Evolutionary conservation across 2,329 filamentous ascomycete species (phyloP), one percentile per base, ranked within the genome.

Genomic region (Diaporthe ilicicola): DNA sequence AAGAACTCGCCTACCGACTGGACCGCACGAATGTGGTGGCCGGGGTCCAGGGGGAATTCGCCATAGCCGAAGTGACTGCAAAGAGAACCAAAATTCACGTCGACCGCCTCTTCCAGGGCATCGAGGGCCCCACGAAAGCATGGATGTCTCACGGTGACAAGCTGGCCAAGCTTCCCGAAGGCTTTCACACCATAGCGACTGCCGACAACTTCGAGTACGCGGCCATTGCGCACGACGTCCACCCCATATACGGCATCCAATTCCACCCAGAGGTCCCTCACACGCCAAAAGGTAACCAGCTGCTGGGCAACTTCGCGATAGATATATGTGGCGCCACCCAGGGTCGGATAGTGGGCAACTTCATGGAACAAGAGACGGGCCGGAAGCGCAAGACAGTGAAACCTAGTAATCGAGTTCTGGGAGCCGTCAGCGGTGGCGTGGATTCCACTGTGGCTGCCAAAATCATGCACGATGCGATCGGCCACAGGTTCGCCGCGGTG

Each of bases 91-190:
- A 85, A 74, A 80, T 84, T 59, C 90, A 94, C 77, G 91, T 93
- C 75, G 92, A 97, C 80, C 87, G 88, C 59, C 89, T 98, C 27
- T 98, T 98, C 81, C 86, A 89, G 34, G 93, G 91, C 19, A 78
- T 97, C 13, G 92, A 90, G 71, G 90, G 93, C 72, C 84, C 89
- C 65, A 86, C 93, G 76, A 87, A 92, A 71, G 87, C 69, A 9
- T 73, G 65, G 69, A 98, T 98, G 95, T 93, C 89, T 75, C 95
- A 98, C 80, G 91, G 91, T 71, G 94, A 98, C 83, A 97, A 97
- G 86, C 88, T 98, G 13, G 87, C 87, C 48, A 84, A 87, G 69
- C 85, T 97, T 48, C 95, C 95, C 10, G 84, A 91, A 44, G 88
- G 86, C 50, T 97, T 97, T 79, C 83, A 88, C 72, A 90, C 87